phyloP scores from a whole-genome alignment of 805 yeast species.

The Kazachstania martiniae region DNA sequence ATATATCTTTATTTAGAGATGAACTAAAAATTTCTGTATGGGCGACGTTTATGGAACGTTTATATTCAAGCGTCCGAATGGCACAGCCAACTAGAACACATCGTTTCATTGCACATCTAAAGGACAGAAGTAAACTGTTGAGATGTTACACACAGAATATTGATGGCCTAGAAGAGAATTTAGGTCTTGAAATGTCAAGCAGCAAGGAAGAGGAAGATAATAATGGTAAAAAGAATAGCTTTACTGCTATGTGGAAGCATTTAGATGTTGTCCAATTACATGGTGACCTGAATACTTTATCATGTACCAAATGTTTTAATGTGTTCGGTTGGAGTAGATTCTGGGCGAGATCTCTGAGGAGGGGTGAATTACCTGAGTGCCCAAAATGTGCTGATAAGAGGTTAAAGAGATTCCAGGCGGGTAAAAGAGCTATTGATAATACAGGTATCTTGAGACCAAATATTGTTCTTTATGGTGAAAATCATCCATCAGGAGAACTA shows the following conservation, averaged over 20 bases:
- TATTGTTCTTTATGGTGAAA: conserved; percentile 87
- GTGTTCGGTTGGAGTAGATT: conserved; percentile 52
- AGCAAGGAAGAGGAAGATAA: conserved; percentile 14
- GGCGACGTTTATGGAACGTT: conserved; percentile 78
- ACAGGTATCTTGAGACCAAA: conserved; percentile 79
- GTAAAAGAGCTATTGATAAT: conserved; percentile 62
- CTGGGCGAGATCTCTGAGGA: conserved; percentile 35
- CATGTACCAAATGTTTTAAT: conserved; percentile 63
- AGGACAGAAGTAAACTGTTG: conserved; percentile 53
- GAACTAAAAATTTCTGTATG: conserved; percentile 58
- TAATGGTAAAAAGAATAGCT: conserved; percentile 13
- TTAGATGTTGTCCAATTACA: conserved; percentile 81
- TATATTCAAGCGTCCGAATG: conserved; percentile 48
- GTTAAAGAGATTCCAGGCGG: conserved; percentile 46
- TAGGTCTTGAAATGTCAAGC: conserved; percentile 53
- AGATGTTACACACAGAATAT: conserved; percentile 93
- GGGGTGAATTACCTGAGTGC: conserved; percentile 72
- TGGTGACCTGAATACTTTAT: conserved; percentile 69
- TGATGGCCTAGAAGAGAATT: conserved; percentile 69
- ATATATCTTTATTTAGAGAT: conserved; percentile 67
- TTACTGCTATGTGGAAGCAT: conserved; percentile 41
- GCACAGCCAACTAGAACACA: conserved; percentile 85
- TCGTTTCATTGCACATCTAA: conserved; percentile 49
- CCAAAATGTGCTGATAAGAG: conserved; percentile 50
- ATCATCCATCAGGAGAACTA: conserved; percentile 79